Evolutionary conservation across 805 yeast species (phyloP).

Genomic region (Ogataea pignaliae): DNA sequence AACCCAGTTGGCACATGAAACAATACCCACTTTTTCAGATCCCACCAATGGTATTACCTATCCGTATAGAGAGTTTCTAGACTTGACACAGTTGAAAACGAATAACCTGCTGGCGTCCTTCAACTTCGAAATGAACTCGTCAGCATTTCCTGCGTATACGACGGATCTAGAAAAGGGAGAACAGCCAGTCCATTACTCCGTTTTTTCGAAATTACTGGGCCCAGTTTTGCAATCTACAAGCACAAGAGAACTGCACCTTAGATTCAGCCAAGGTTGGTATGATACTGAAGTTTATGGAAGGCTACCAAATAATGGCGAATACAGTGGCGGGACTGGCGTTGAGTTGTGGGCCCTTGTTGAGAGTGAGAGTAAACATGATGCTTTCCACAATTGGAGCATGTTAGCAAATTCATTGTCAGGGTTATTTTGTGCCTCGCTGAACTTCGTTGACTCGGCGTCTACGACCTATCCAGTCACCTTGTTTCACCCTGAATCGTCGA

Average conservation of each 20-base stretch:
- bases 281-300: conserved; percentile 84
- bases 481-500: conserved; percentile 24
- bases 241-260: conserved; percentile 71
- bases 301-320: conserved; percentile 65
- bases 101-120: conserved; percentile 70
- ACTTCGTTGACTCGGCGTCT: conserved; percentile 74
- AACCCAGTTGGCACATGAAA: background rate
- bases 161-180: conserved; percentile 3
- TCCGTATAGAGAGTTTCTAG: conserved; percentile 58
- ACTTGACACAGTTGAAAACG: conserved; percentile 67
- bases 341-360: conserved; percentile 87
- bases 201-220: conserved; percentile 78
- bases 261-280: conserved; percentile 96
- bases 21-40: background rate
- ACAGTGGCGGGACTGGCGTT: conserved; percentile 91
- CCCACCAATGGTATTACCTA: conserved; percentile 15
- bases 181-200: conserved; percentile 44
- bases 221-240: conserved; percentile 65
- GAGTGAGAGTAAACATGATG: conserved; percentile 50
- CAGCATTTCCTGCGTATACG: conserved; percentile 25
- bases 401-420: conserved; percentile 81
- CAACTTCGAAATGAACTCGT: conserved; percentile 59
- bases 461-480: conserved; percentile 64
- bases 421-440: conserved; percentile 89
- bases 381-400: conserved; percentile 62